Evolutionary conservation across 768 basidiomycete species (phyloP), one percentile per base, ranked within the genome.

Genomic region (Suillus cothurnatus): DNA sequence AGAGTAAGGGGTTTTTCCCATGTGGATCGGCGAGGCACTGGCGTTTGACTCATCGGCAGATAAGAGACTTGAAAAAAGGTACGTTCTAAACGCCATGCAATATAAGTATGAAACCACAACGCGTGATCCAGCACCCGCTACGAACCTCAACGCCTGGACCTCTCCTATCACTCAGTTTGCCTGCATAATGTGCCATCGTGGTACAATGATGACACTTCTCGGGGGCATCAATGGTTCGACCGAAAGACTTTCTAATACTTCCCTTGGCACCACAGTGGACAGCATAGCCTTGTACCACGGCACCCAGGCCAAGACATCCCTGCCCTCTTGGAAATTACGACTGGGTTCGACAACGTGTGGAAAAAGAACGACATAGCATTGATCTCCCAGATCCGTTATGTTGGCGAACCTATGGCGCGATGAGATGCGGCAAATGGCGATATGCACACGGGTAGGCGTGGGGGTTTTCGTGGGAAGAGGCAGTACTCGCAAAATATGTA

Each of bases 201-300:
- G 76, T 61, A 76, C 63, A 17, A 76, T 69, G 26, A 76, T 68
- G 47, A 77, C 63, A 38, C 68, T 76, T 60, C 69, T 71, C 6
- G 75, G 75, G 0, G 75, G 73, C 58, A 69, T 76, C 61, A 76
- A 66, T 62, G 62, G 61, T 41, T 76, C 74, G 1, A 77, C 45
- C 45, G 62, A 65, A 63, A 75, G 61, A 64, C 65, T 67, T 39
- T 61, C 67, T 67, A 68, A 67, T 6, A 73, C 59, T 17, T 58
- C 64, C 15, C 55, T 61, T 23, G 70, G 61, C 26, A 55, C 56
- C 6, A 69, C 67, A 7, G 69, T 64, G 1, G 66, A 62, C 14
- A 81, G 47, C 2, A 73, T 68, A 47, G 82, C 69, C 57, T 80
- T 80, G 4, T 82, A 78, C 84, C 84, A 88, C 5, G 87, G 86